phyloP scores from a whole-genome alignment of 176 grass and related monocot species.

The Oryza glumipatula region DNA sequence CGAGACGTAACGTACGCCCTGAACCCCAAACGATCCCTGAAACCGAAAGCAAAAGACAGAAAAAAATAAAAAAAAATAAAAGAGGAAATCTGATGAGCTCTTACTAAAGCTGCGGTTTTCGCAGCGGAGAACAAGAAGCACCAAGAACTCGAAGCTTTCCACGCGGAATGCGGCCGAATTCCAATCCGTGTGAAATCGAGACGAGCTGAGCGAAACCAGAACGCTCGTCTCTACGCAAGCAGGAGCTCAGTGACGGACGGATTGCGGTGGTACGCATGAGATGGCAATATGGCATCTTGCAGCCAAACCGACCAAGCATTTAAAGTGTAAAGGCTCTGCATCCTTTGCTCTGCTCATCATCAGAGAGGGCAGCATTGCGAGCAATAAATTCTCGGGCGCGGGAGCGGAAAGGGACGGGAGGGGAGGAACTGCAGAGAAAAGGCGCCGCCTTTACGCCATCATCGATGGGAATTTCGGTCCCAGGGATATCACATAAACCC shows the following conservation, averaged over 20 bases:
- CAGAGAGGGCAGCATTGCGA: slow-evolving; percentile 13
- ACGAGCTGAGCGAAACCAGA: not conserved
- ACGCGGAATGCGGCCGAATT: slow-evolving; percentile 13
- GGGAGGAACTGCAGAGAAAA: slow-evolving; percentile 45
- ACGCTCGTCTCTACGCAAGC: not conserved
- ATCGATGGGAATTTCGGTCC: slow-evolving; percentile 35
- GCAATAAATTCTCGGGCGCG: slow-evolving; percentile 64
- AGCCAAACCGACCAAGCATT: slow-evolving; percentile 26
- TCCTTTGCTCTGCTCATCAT: slow-evolving; percentile 4
- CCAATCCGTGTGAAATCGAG: slow-evolving; percentile 22
- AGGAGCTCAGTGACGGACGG: slow-evolving; percentile 7
- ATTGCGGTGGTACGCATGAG: not conserved
- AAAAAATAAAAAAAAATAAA: not conserved
- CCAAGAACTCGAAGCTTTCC: slow-evolving; percentile 51
- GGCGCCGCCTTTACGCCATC: slow-evolving; percentile 45
- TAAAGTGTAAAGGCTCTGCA: slow-evolving; percentile 46
- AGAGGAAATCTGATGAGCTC: slow-evolving; percentile 6
- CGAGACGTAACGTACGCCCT: not conserved
- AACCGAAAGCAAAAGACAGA: slow-evolving; percentile 34
- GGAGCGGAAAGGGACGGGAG: slow-evolving; percentile 58
- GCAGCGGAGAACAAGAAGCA: not conserved
- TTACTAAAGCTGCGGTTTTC: slow-evolving; percentile 25
- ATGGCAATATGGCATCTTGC: slow-evolving; percentile 31
- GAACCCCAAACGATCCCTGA: slow-evolving; percentile 14
- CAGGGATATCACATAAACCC: slow-evolving; percentile 33